Base-by-base conservation (phyloP, 331 rosid genomes). In the Dryas integrifolia region DNA sequence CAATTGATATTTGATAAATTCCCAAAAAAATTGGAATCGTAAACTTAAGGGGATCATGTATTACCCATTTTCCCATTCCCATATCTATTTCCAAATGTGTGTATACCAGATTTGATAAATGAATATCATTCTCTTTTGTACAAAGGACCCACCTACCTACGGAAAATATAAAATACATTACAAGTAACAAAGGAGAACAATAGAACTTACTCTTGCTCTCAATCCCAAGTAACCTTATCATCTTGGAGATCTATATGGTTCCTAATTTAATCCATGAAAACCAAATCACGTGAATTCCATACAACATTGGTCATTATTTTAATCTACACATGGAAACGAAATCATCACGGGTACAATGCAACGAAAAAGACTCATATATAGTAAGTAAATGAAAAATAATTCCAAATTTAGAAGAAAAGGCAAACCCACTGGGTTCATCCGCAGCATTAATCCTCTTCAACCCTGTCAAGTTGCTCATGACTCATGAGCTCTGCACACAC, bases 151-250 rank as follows among this genome's bases (percentile, higher is more conserved):
- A 30, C 35, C 35, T 30, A 30, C 35, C 35, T 30, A 30, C 35
- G 35, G 35, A 30, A 30, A 30, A 30, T 30, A 30, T 30, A 30
- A 30, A 30, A 30, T 30, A 30, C 35, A 30, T 30, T 30, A 3
- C 35, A 50, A 49, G 71, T 67, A 0, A 67, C 26, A 48, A 12
- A 35, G 52, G 1, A 67, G 44, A 67, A 67, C 39, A 67, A 67
- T 48, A 14, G 46, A 67, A 47, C 6, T 60, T 69, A 59, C 44
- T 24, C 26, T 43, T 59, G 68, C 41, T 38, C 26, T 58, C 63
- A 67, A 67, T 69, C 69, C 49, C 63, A 58, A 59, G n/a, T 35
- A 12, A 40, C 52, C 75, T 51, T 41, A 30, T 58, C 50, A 16
- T 52, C 73, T 69, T 5, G 63, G 73, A 69, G 51, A 53, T 55